These are phyloP conservation scores for Pyronema domesticum DNA, from an alignment of 495 filamentous ascomycete genomes.

Conservation along the genomic window DNA sequence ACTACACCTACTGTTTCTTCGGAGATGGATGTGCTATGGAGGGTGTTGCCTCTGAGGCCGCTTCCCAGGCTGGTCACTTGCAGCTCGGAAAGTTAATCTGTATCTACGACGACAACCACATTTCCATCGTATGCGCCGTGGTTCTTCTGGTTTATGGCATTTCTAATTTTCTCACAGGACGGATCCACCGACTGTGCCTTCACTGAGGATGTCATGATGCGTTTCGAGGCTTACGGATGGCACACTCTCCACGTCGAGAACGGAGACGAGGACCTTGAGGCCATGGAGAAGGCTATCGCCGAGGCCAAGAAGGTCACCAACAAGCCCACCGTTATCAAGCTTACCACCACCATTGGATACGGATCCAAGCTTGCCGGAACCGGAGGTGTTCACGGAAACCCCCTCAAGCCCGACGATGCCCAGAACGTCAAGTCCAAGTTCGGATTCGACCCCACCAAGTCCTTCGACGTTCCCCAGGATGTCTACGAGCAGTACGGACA, in stretches of 20 bases:
- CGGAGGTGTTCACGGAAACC: constrained; percentile 83
- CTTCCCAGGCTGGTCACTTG: constrained; percentile 81
- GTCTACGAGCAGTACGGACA: constrained; percentile 84
- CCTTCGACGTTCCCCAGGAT: constrained; percentile 81
- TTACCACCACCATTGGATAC: constrained; percentile 95
- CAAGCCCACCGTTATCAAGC: constrained; percentile 93
- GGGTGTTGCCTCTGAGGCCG: constrained; percentile 87
- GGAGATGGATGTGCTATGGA: constrained; percentile 99
- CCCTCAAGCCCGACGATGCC: constrained; percentile 84
- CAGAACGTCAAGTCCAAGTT: constrained; percentile 81
- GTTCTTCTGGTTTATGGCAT: background rate
- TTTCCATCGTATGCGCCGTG: constrained; percentile 50
- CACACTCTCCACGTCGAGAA: constrained; percentile 72
- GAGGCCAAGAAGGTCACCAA: constrained; percentile 71
- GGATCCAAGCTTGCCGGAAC: constrained; percentile 89
- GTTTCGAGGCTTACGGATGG: constrained; percentile 97
- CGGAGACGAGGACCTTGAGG: constrained; percentile 76
- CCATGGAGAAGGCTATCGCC: constrained; percentile 75
- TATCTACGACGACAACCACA: constrained; percentile 97
- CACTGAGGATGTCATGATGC: constrained; percentile 90
- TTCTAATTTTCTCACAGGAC: constrained; percentile 34
- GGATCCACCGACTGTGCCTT: constrained; percentile 90
- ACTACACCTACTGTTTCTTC: constrained; percentile 93
- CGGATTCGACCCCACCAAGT: constrained; percentile 88
- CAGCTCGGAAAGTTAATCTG: constrained; percentile 93